Percentiles rank a stretch among this genome's conserved stretches.
phyloP scores from a whole-genome alignment of 2,329 filamentous ascomycete species.

The Sporothrix curviconia region DNA sequence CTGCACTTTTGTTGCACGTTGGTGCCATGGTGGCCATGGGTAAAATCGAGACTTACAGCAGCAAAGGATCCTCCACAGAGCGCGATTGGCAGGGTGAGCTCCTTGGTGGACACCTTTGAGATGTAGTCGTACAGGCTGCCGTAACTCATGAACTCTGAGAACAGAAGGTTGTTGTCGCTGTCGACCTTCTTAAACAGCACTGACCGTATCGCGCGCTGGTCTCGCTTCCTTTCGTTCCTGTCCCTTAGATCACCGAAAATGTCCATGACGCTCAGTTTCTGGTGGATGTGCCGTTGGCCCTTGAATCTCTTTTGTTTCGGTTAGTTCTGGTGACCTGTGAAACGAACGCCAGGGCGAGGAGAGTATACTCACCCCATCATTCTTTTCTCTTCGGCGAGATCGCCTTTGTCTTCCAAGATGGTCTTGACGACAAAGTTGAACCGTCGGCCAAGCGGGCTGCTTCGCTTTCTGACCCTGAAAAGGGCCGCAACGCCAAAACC shows the following conservation, averaged over 20 bases:
- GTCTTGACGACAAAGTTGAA: conserved; percentile 3
- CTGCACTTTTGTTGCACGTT: no score
- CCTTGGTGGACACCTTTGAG: neutral
- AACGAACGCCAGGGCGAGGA: no score
- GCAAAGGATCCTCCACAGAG: conserved; percentile 4
- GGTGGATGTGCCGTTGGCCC: neutral
- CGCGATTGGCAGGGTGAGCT: neutral
- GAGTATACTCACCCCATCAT: no score
- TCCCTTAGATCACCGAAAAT: neutral
- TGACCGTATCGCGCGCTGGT: neutral
- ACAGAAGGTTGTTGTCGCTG: neutral
- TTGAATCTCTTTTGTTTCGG: neutral
- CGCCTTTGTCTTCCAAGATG: neutral
- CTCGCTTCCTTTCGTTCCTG: neutral
- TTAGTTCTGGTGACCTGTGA: neutral
- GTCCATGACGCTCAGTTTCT: neutral
- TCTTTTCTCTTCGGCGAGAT: neutral
- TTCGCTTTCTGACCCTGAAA: neutral
- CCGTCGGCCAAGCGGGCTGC: no score
- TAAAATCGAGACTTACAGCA: conserved; percentile 3
- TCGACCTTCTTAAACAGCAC: neutral
- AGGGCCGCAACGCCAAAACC: neutral
- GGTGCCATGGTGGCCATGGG: no score
- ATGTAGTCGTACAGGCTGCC: neutral
- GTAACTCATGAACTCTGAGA: conserved; percentile 10